Base-by-base conservation (phyloP, 768 basidiomycete species). In the Lepiota venenata region DNA sequence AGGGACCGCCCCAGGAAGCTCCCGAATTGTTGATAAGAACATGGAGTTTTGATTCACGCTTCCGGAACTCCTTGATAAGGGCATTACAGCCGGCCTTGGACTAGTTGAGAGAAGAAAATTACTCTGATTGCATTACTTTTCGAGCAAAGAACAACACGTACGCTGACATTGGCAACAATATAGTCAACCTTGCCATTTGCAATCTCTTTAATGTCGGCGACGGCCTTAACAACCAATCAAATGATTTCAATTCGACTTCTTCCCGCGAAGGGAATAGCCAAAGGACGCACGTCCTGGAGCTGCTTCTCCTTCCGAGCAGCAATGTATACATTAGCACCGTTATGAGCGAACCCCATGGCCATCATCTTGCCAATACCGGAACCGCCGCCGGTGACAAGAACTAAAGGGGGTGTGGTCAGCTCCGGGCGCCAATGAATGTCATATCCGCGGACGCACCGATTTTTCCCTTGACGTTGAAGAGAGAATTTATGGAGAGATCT, bases 241-340 rank as follows among this genome's bases (percentile, higher is more conserved):
- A 35, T 27, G 38, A 47, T 38, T 47, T 43, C 22, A 48, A 32
- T 43, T 40, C 39, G 16, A 41, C 22, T 38, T 6, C 14, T 15
- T 32, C 32, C 32, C 32, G 32, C 32, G 32, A 32, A 32, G 10
- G 10, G 32, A 9, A 9, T 11, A 11, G 44, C n/a, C 12, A 27
- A 22, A 52, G 20, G 27, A 66, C 77, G 48, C 53, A 87, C 89
- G 76, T 88, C 81, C 71, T 87, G 83, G 54, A 95, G 76, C 61
- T 87, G 86, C 18, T 74, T 66, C 71, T 91, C 88, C 65, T 92
- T 93, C 52, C 93, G 77, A 9, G 90, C 85, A 12, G 93, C 91
- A 59, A 95, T 93, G 71, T 94, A 93, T 38, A 96, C 93, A 60
- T 83, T 87, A 35, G 87, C 90, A 12, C 93, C 93, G 62, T 94